Evolutionary conservation across 345 rosid species (phyloP).

Genomic region (Acer negundo): DNA sequence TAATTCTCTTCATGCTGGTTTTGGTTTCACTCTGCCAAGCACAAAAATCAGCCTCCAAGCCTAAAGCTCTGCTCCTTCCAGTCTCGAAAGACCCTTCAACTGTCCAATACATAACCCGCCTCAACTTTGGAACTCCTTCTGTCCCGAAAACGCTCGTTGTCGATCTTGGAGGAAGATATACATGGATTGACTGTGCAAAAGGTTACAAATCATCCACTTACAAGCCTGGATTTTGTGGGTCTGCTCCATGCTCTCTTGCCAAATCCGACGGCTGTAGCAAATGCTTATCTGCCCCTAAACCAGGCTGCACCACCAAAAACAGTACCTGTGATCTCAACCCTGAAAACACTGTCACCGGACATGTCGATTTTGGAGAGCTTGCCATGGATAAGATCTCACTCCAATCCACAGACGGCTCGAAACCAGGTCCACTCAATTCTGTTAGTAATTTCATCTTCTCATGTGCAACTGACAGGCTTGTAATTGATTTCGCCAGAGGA

Average conservation of each 20-base stretch:
- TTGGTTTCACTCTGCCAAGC: background rate
- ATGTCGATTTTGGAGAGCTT: background rate
- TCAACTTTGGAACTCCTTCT: background rate
- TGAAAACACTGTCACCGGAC: background rate
- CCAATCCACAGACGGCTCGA: background rate
- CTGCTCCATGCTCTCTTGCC: background rate
- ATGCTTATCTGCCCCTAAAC: background rate
- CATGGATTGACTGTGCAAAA: background rate
- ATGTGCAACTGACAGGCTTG: background rate
- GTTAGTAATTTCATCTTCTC: background rate
- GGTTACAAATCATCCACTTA: background rate
- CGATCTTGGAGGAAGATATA: background rate
- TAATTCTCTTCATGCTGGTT: background rate
- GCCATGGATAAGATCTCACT: background rate
- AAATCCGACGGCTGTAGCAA: background rate
- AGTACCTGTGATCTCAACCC: background rate
- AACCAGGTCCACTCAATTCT: background rate
- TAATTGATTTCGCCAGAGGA: background rate
- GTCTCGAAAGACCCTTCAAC: background rate
- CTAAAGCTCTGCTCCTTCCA: constrained; percentile 1
- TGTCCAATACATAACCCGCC: background rate
- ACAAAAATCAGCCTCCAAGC: background rate
- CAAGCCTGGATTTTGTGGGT: background rate
- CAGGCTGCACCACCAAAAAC: background rate
- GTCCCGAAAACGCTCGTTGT: background rate